A percentile compares a stretch with the other conserved stretches of the same genome.
phyloP scores from a whole-genome alignment of 306 rosid species.

The Pterocarpus macrocarpus region DNA sequence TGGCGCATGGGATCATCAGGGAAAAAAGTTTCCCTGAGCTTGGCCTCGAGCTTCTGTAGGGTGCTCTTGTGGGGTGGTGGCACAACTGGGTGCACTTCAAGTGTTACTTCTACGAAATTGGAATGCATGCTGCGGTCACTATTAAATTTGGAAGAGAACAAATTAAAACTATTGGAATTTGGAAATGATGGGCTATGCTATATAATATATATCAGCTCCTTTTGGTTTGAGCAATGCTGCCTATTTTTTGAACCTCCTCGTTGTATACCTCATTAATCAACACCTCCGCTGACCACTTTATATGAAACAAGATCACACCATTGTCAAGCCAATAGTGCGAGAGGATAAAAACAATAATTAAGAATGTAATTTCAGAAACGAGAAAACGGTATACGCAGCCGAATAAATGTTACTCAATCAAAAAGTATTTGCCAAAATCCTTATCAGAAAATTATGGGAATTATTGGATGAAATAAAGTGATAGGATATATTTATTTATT shows the following conservation, averaged over 20 bases:
- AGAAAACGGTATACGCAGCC: not conserved
- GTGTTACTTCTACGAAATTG: slow-evolving; percentile 49
- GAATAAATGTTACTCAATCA: no score
- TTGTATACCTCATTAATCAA: slow-evolving; percentile 34
- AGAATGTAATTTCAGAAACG: not conserved
- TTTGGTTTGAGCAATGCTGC: slow-evolving; percentile 11
- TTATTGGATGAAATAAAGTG: no score
- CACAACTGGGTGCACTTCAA: slow-evolving; percentile 69
- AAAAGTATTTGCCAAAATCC: no score
- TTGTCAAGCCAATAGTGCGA: slow-evolving; percentile 1
- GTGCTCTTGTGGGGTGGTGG: slow-evolving; percentile 71
- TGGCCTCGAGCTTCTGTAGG: slow-evolving; percentile 50
- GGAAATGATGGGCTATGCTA: not conserved
- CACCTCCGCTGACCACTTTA: not conserved
- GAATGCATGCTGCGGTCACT: slow-evolving; percentile 1
- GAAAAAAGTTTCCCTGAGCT: slow-evolving; percentile 80
- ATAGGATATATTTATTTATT: no score
- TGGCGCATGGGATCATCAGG: slow-evolving; percentile 93
- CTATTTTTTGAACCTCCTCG: slow-evolving; percentile 9
- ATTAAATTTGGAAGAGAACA: not conserved
- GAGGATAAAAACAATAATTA: not conserved
- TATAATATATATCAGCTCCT: not conserved
- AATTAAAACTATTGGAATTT: not conserved
- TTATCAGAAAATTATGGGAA: no score
- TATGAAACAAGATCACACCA: not conserved